Evolutionary conservation across 139 green algal genomes (phyloP).

Genomic region (Chlorella sp.): DNA sequence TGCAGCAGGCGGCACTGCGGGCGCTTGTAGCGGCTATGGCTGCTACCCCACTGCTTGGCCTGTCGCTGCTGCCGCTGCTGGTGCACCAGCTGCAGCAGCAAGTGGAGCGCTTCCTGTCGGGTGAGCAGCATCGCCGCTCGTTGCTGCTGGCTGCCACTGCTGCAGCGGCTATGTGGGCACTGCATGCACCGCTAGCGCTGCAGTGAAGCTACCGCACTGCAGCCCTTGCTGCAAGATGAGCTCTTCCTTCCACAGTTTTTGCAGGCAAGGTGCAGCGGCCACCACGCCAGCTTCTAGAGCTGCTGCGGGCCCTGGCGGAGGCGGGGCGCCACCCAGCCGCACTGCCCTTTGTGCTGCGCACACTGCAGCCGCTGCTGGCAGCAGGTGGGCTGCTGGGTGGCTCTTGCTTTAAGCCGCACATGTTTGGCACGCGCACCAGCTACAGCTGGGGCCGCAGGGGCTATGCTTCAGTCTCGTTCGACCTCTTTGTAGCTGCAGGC

Average conservation of each 20-base stretch:
- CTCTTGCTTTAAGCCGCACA: not conserved
- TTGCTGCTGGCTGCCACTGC: not conserved
- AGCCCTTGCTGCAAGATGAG: not conserved
- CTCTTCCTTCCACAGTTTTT: no score
- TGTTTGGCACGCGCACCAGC: no score
- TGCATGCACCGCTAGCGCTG: no score
- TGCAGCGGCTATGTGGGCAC: not conserved
- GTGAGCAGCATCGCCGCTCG: not conserved
- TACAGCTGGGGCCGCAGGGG: no score
- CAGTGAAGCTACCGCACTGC: no score
- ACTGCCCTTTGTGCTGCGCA: slow-evolving; percentile 53
- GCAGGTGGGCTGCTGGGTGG: not conserved
- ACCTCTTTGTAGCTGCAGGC: not conserved
- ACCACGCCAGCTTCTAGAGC: slow-evolving; percentile 33
- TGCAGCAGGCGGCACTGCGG: not conserved
- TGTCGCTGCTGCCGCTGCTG: slow-evolving; percentile 29
- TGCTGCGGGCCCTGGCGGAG: slow-evolving; percentile 45
- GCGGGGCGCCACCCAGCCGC: slow-evolving; percentile 34
- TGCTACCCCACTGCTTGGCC: slow-evolving; percentile 21
- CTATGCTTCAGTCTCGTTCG: no score
- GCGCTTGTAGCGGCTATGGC: not conserved
- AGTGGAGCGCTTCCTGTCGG: slow-evolving; percentile 22
- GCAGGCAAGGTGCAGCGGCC: slow-evolving; percentile 2
- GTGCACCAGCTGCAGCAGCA: slow-evolving; percentile 21
- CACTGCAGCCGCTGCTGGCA: slow-evolving; percentile 46